A percentile compares a stretch with the other conserved stretches of the same genome.
These are phyloP conservation scores for Bauhinia variegata DNA, from an alignment of 306 rosid genomes.

Conservation along the genomic window DNA sequence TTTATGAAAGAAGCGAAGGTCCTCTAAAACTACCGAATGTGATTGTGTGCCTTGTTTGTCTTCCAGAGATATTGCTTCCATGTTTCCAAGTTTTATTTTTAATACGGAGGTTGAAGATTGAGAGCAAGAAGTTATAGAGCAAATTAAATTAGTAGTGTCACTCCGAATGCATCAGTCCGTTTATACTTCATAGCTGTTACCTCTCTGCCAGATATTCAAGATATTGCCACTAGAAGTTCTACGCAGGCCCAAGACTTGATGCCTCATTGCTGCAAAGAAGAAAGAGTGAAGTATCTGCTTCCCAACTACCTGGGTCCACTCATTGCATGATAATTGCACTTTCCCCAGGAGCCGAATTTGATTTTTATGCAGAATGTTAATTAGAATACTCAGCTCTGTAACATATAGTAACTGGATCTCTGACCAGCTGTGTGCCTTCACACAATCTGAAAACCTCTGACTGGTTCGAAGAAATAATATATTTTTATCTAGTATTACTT, in stretches of 20 bases:
- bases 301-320: background rate
- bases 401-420: background rate
- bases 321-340: background rate
- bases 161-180: background rate
- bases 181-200: background rate
- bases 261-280: constrained; percentile 21
- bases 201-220: background rate
- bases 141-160: background rate
- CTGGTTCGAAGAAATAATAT: no score
- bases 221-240: constrained; percentile 7
- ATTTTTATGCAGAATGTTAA: background rate
- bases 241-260: background rate
- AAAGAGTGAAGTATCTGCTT: background rate
- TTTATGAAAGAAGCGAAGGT: background rate
- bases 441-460: background rate
- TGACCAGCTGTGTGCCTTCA: background rate
- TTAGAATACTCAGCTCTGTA: background rate
- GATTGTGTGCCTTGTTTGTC: constrained; percentile 22
- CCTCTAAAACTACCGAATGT: background rate
- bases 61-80: constrained; percentile 59
- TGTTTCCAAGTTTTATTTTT: constrained; percentile 65
- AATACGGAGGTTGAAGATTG: constrained; percentile 52
- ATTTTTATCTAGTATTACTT: no score
- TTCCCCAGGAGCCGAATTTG: background rate
- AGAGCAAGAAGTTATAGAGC: constrained; percentile 10